These are phyloP conservation scores for Chrysoporthe puriensis DNA, from an alignment of 2,329 filamentous ascomycete genomes.

Conservation along the genomic window DNA sequence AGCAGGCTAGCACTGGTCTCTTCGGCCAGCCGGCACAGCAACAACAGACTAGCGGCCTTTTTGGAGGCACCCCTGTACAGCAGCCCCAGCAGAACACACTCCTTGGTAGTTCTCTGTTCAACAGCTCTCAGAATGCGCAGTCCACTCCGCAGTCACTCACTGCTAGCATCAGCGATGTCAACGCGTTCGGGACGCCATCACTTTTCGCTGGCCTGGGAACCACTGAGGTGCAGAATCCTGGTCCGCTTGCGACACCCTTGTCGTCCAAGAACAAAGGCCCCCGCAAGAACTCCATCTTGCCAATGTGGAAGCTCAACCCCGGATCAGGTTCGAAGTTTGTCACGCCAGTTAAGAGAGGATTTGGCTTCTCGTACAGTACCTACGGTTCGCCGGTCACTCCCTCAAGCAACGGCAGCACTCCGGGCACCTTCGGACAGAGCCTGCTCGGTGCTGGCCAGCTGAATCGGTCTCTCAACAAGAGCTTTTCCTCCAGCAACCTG, in stretches of 20 bases:
- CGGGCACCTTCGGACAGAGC: constrained; percentile 68
- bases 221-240: constrained; percentile 71
- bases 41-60: constrained; percentile 43
- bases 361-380: constrained; percentile 90
- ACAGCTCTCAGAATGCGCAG: constrained; percentile 52
- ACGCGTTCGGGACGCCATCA: constrained; percentile 86
- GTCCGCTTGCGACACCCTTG: constrained; percentile 89
- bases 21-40: constrained; percentile 54
- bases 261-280: constrained; percentile 73
- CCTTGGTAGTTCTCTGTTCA: constrained; percentile 62
- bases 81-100: constrained; percentile 53
- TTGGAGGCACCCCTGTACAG: constrained; percentile 50
- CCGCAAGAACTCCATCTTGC: constrained; percentile 78
- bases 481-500: constrained; percentile 84
- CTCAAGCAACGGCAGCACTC: constrained; percentile 70
- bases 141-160: constrained; percentile 69
- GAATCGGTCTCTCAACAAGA: constrained; percentile 78
- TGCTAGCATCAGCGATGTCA: constrained; percentile 79
- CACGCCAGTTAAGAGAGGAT: constrained; percentile 85
- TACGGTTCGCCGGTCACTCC: constrained; percentile 81
- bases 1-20: constrained; percentile 51
- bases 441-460: constrained; percentile 67
- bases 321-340: constrained; percentile 77
- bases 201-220: constrained; percentile 76
- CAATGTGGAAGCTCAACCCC: constrained; percentile 86